phyloP scores from a whole-genome alignment of 805 yeast genomes.

The Metschnikowia drakensbergensis region DNA sequence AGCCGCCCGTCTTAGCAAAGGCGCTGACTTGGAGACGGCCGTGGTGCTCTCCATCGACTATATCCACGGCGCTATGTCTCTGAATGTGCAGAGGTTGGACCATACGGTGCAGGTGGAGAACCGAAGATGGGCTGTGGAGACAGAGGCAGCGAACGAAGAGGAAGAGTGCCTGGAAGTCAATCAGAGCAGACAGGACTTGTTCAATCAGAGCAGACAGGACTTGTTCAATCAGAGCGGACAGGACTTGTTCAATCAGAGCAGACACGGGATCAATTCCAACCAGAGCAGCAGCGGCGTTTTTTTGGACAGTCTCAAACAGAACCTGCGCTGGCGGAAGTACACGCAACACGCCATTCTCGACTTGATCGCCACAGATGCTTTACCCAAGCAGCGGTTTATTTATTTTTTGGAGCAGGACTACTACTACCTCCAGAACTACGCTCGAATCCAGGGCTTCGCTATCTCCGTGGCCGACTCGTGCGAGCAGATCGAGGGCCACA shows the following conservation, averaged over 20 bases:
- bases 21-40: slow-evolving; percentile 43
- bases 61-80: slow-evolving; percentile 60
- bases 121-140: neutral
- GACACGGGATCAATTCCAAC: too few relatives aligned
- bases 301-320: neutral
- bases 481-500: slow-evolving; percentile 47
- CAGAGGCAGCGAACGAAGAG: neutral
- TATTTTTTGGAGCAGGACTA: slow-evolving; percentile 63
- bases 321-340: slow-evolving; percentile 51
- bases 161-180: neutral
- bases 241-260: too few relatives aligned
- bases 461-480: slow-evolving; percentile 58
- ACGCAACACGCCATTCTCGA: slow-evolving; percentile 59
- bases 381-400: slow-evolving; percentile 49
- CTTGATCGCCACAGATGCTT: slow-evolving; percentile 47
- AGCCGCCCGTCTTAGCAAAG: slow-evolving; percentile 68
- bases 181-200: too few relatives aligned
- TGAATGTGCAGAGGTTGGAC: slow-evolving; percentile 64
- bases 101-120: slow-evolving; percentile 41
- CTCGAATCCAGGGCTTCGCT: slow-evolving; percentile 60
- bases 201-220: too few relatives aligned
- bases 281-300: neutral
- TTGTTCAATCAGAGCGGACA: too few relatives aligned
- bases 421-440: slow-evolving; percentile 64
- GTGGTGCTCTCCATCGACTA: slow-evolving; percentile 57